Evolutionary conservation across 208 protist genomes (phyloP), one percentile per base, ranked within the genome.

Genomic region (Kentomonas sorsogonicus): DNA sequence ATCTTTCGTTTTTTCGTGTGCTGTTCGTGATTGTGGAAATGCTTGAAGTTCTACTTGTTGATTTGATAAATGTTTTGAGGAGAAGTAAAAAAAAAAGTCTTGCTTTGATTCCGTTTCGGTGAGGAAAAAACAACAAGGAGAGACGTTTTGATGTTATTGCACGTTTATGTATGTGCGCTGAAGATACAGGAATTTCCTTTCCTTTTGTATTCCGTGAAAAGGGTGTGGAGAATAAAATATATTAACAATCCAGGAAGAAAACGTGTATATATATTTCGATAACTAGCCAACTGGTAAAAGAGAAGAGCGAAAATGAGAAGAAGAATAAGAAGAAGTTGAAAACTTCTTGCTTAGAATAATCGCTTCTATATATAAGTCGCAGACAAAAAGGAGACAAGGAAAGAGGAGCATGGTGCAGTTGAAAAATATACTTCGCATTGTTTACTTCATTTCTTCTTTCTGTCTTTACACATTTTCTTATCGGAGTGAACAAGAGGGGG

Each of bases 271-370:
- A 36, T 5, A 36, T 5, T 15, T 15, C 5, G 33, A 36, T 15
- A 11, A 36, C 11, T 36, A 36, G 33, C 7, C 5, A 36, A 36
- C 5, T 5, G 11, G 33, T 15, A 11, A 36, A 11, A 5, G 33
- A 11, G 33, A 36, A 11, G 33, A n/a, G 41, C 5, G 41, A 46
- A 16, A 25, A 16, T 22, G 41, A 46, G 5, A 46, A 46, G 5
- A n/a, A 46, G 5, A n/a, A 46, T 46, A 46, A 46, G 5, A 46
- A 46, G 6, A 46, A 16, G 41, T n/a, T 22, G 18, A 46, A 46
- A 5, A 20, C n/a, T n/a, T n/a, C n/a, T n/a, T n/a, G n/a, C n/a
- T n/a, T n/a, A n/a, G n/a, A n/a, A n/a, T n/a, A n/a, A n/a, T n/a
- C n/a, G n/a, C n/a, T n/a, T n/a, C n/a, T n/a, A n/a, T n/a, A n/a